Evolutionary conservation across 2,329 filamentous ascomycete species (phyloP), one percentile per base, ranked within the genome.

Genomic region (Aspergillus sp.): DNA sequence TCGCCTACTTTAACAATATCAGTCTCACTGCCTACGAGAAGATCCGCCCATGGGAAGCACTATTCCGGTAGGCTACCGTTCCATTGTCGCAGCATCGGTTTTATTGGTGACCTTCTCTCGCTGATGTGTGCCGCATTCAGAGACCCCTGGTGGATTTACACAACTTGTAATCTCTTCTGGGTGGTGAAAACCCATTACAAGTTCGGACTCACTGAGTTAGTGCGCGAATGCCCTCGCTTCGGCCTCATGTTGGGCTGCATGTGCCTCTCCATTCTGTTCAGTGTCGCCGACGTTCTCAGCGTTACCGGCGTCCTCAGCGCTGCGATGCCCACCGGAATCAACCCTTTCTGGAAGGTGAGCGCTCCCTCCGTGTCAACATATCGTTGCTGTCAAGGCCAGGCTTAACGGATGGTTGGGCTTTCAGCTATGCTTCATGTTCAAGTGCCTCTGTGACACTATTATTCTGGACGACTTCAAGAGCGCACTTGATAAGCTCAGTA

Each of bases 381-480:
- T 3, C 25, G 25, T 3, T 27, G 25, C 2, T 19, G 19, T 19
- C 2, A 19, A 19, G 19, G 19, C 19, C 19, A 19, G 19, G 19
- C 19, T 2, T 19, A 19, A 19, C 19, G 2, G 19, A 19, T 19
- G 19, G 19, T 19, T 19, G 19, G 2, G 19, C 19, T 19, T 2
- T 19, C 19, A 74, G 73, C 68, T 87, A 7, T 80, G 82, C 0
- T 84, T 87, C 45, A 81, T 87, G 21, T 87, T 87, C 78, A 88
- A 88, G 71, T 88, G 86, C 59, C 77, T 88, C 50, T 87, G 85
- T 17, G 86, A 89, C 66, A 84, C 82, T 0, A 84, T 89, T 52
- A 81, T 88, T 50, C 80, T 89, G 11, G 86, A 88, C 66, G 86
- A 89, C 64, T 89, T 89, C 79, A 88, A 88, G 65, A 87, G 85